Conservation (phyloP, 164 flowering plant genomes). For the Umbilicus rupestris region DNA sequence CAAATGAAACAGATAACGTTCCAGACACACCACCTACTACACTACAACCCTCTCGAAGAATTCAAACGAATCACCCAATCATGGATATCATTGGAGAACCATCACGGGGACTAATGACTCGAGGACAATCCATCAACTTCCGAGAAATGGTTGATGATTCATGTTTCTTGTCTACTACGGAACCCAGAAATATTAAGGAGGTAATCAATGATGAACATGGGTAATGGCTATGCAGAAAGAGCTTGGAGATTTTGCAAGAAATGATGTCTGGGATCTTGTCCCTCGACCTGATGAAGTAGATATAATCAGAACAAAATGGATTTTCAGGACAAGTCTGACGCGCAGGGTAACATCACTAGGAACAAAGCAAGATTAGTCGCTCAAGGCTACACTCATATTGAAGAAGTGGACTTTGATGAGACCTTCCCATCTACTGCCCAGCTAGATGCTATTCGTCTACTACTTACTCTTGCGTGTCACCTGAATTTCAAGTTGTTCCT, state of each 20-base stretch:
- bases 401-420: too few relatives aligned
- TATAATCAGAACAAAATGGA: constrained; percentile 6
- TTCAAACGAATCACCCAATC: neutral
- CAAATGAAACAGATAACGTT: neutral
- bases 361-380: neutral
- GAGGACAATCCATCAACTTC: neutral
- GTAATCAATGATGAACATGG: too few relatives aligned
- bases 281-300: neutral
- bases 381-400: too few relatives aligned
- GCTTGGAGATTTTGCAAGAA: too few relatives aligned
- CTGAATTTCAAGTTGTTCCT: too few relatives aligned
- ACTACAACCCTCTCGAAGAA: neutral
- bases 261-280: too few relatives aligned
- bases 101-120: neutral
- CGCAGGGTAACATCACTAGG: too few relatives aligned
- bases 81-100: neutral
- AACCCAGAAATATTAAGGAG: constrained; percentile 7
- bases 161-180: neutral
- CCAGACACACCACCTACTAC: neutral
- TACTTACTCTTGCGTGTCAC: too few relatives aligned
- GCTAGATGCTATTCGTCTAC: too few relatives aligned
- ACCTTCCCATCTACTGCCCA: too few relatives aligned
- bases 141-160: neutral
- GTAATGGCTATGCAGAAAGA: too few relatives aligned
- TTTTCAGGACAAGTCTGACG: constrained; percentile 10